Percentiles rank a stretch among this genome's conserved stretches.
Evolutionary conservation across 306 rosid genomes (phyloP).

Genomic region (Casuarina equisetifolia): DNA sequence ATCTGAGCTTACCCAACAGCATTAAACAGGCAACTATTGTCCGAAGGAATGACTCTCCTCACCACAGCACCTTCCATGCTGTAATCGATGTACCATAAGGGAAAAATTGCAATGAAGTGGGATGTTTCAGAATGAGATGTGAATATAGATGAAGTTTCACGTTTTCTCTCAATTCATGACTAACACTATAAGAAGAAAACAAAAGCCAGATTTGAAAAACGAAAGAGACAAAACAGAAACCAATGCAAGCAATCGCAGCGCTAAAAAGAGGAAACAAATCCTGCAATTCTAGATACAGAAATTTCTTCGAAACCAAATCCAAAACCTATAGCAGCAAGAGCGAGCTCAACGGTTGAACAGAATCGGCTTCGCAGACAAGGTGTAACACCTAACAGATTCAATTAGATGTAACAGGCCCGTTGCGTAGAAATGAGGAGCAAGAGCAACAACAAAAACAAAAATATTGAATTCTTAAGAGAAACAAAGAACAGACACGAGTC

Average conservation of each 20-base stretch:
- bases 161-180: not conserved
- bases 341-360: too few relatives aligned
- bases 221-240: too few relatives aligned
- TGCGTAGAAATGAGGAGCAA: too few relatives aligned
- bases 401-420: too few relatives aligned
- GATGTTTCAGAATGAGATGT: not conserved
- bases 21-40: conserved; percentile 92
- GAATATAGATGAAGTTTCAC: not conserved
- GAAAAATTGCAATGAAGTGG: conserved; percentile 22
- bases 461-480: not conserved
- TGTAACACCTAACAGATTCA: too few relatives aligned
- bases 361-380: too few relatives aligned
- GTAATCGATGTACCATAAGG: conserved; percentile 31
- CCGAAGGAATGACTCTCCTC: conserved; percentile 86
- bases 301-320: too few relatives aligned
- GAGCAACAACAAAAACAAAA: not conserved
- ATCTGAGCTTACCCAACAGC: conserved; percentile 80
- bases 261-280: not conserved
- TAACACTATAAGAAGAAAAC: not conserved
- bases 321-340: too few relatives aligned
- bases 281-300: too few relatives aligned
- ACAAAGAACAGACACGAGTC: not conserved
- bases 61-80: conserved; percentile 73
- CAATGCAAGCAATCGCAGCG: not conserved
- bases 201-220: not conserved